Percentiles rank a stretch among this genome's conserved stretches.
These are phyloP conservation scores for Coemansia sp. DNA, from an alignment of 371 early-diverging fungal species.

Conservation along the genomic window DNA sequence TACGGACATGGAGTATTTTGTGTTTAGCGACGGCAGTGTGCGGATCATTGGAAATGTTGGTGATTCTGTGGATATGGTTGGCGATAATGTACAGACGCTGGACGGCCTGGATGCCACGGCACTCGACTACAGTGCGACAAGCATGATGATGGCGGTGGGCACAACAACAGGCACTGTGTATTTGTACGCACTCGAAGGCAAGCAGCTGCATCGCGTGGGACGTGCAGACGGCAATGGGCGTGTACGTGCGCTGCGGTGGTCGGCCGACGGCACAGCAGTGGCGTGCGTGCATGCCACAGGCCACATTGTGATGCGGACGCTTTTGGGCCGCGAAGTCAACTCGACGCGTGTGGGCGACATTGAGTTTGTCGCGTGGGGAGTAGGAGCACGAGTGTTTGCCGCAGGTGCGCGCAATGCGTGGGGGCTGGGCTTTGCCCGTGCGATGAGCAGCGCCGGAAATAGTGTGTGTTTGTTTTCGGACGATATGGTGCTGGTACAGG, in stretches of 20 bases:
- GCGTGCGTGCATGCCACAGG: slow-evolving; percentile 41
- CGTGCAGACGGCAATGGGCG: neutral
- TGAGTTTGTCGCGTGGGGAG: neutral
- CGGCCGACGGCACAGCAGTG: slow-evolving; percentile 27
- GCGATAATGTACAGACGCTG: neutral
- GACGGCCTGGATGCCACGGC: slow-evolving; percentile 10
- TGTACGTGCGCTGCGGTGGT: slow-evolving; percentile 20
- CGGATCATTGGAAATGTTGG: neutral
- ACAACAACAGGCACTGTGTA: slow-evolving; percentile 19
- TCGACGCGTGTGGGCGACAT: slow-evolving; percentile 20
- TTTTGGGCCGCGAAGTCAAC: slow-evolving; percentile 39
- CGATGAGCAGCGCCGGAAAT: slow-evolving; percentile 32
- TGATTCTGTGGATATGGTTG: neutral
- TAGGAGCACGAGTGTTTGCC: slow-evolving; percentile 7
- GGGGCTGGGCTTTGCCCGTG: slow-evolving; percentile 39
- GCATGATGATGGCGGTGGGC: slow-evolving; percentile 26
- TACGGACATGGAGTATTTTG: slow-evolving; percentile 7
- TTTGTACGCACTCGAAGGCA: slow-evolving; percentile 2
- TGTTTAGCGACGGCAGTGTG: slow-evolving; percentile 32
- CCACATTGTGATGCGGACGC: slow-evolving; percentile 31
- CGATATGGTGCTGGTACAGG: slow-evolving; percentile 38
- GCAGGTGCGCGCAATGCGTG: slow-evolving; percentile 19
- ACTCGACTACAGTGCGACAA: slow-evolving; percentile 15
- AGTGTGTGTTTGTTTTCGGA: slow-evolving; percentile 39
- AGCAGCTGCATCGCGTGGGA: slow-evolving; percentile 1